phyloP scores from a whole-genome alignment of 2,329 filamentous ascomycete genomes.

The Pyricularia pennisetigena region DNA sequence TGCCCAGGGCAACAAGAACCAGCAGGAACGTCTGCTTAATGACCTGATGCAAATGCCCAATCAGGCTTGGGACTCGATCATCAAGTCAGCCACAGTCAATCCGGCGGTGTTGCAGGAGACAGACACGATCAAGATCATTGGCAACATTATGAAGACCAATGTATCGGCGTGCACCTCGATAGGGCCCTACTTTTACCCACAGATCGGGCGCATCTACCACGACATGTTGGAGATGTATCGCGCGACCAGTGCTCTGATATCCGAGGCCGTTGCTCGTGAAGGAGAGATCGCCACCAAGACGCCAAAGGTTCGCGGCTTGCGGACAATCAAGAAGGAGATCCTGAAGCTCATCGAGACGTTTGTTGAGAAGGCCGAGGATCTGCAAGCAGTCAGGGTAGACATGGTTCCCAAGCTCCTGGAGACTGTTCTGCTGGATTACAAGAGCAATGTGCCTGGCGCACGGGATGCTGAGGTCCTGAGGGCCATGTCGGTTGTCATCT shows the following conservation, averaged over 20 bases:
- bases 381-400: conserved; percentile 84
- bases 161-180: conserved; percentile 97
- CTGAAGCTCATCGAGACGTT: conserved; percentile 97
- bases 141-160: conserved; percentile 99
- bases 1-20: conserved; percentile 87
- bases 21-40: conserved; percentile 82
- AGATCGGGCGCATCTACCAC: conserved; percentile 94
- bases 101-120: conserved; percentile 80
- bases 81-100: conserved; percentile 74
- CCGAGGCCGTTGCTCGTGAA: conserved; percentile 78
- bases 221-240: conserved; percentile 99
- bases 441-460: conserved; percentile 90
- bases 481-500: conserved; percentile 95
- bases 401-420: conserved; percentile 95
- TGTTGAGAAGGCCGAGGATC: conserved; percentile 93
- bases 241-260: conserved; percentile 92
- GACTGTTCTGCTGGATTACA: conserved; percentile 90
- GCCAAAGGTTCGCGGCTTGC: conserved; percentile 86
- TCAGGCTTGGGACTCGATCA: conserved; percentile 90
- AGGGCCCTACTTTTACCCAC: conserved; percentile 93
- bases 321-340: conserved; percentile 99
- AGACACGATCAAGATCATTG: conserved; percentile 96
- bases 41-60: conserved; percentile 95
- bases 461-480: conserved; percentile 94
- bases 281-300: conserved; percentile 94